phyloP scores from a whole-genome alignment of 2,329 filamentous ascomycete genomes.

The Colletotrichum viniferum region DNA sequence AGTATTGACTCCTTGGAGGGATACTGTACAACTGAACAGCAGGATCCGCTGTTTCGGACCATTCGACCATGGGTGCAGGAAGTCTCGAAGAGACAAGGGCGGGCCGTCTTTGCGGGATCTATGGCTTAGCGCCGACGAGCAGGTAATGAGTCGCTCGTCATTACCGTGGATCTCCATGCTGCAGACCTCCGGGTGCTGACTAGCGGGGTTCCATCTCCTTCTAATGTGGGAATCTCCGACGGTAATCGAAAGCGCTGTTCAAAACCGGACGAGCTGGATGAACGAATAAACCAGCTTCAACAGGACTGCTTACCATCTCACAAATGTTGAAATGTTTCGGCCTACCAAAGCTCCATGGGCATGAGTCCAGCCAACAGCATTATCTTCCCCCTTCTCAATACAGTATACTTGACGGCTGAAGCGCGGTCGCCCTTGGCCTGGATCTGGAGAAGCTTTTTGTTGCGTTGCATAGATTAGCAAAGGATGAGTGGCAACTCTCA shows the following conservation, averaged over 20 bases:
- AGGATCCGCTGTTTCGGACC: not conserved
- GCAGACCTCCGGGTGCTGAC: not conserved
- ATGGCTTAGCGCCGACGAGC: not conserved
- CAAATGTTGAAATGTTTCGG: not conserved
- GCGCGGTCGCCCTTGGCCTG: not conserved
- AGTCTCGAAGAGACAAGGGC: not conserved
- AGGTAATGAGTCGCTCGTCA: not conserved
- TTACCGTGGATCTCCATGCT: not conserved
- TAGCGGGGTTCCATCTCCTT: not conserved
- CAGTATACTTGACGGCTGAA: not conserved
- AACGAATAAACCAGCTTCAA: not conserved
- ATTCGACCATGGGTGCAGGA: not conserved
- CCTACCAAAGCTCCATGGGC: not conserved
- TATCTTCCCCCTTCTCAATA: not conserved
- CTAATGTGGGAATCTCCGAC: not conserved
- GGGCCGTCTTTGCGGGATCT: not conserved
- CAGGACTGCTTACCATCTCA: not conserved
- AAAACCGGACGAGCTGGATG: not conserved
- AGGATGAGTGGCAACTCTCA: not conserved
- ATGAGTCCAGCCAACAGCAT: not conserved
- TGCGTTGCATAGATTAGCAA: not conserved
- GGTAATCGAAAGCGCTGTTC: not conserved
- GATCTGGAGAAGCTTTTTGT: not conserved
- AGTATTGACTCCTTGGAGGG: not conserved
- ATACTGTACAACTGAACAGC: not conserved